Base-by-base conservation (phyloP, 2,329 filamentous ascomycete species). In the Cyphellophora attinorum region DNA sequence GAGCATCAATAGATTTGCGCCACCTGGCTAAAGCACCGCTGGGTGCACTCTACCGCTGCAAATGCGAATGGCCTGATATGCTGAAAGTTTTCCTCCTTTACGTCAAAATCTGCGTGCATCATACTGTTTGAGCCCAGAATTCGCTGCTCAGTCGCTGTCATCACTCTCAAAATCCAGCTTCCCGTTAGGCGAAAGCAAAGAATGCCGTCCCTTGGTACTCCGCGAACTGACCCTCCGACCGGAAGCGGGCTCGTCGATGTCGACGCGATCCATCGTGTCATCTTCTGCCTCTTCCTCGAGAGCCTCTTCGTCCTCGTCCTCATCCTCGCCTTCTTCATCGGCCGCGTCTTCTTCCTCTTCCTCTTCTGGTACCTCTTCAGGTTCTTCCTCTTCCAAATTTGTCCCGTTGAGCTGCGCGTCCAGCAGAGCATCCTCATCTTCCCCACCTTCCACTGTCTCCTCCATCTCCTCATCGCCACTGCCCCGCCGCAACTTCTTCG, bases 281-380 rank as follows among this genome's bases (percentile, higher is more conserved):
- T 55, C 50, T 37, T 54, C 53, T 21, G 55, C 55, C 10, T 62
- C 57, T 5, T 59, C 49, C 12, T 57, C 54, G 2, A 42, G 45
- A 23, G 41, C 44, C 2, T 38, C 25, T 30, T 44, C 38, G 11
- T 49, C 42, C 4, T 45, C 45, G 13, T 51, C 46, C 15, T 45
- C 46, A 5, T 46, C 37, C 16, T 42, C 39, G 27, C 27, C 36
- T 2, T 41, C 37, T 2, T 42, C 38, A 2, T 44, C 49, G 13
- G 45, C 47, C 2, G 39, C 34, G 18, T 36, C 41, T 3, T 44
- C 49, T 11, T 51, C 35, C 3, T 40, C 34, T 11, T 45, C 44
- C 5, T 40, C 38, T 15, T 42, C 41, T 3, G 33, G 33, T 5
- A 38, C 31, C 16, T 37, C 37, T 15, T 50, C 49, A 2, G 48